Evolutionary conservation across 306 rosid genomes (phyloP).

Genomic region (Rosa multiflora): DNA sequence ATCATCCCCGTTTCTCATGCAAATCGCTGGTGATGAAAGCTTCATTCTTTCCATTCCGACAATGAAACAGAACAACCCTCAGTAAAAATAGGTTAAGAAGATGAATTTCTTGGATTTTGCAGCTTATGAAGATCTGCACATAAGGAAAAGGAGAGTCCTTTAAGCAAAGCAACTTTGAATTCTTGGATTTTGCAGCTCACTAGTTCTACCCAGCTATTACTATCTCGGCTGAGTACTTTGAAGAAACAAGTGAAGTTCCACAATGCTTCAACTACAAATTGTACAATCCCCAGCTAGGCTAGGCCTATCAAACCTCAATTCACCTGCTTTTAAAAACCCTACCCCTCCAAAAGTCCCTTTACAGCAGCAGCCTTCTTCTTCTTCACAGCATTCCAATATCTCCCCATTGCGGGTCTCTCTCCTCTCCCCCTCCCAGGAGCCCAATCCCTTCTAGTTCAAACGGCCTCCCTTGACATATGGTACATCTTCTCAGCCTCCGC

Average conservation of each 20-base stretch:
- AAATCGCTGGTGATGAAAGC: not conserved
- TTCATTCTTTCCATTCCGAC: not conserved
- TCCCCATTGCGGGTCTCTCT: constrained; percentile 66
- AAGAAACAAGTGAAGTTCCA: constrained; percentile 6
- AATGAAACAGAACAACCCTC: not conserved
- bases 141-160: not conserved
- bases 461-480: constrained; percentile 66
- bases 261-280: constrained; percentile 76
- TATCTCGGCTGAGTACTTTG: not conserved
- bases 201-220: not conserved
- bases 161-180: not conserved
- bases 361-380: constrained; percentile 20
- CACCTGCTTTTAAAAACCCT: constrained; percentile 70
- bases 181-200: not conserved
- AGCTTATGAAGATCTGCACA: not conserved
- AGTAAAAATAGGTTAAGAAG: not conserved
- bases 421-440: constrained; percentile 90
- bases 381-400: constrained; percentile 34
- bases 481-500: constrained; percentile 80
- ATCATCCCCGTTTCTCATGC: not conserved
- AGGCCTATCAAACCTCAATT: constrained; percentile 74
- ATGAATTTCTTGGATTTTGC: not conserved
- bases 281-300: constrained; percentile 87
- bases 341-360: constrained; percentile 70
- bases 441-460: constrained; percentile 78